Conservation (phyloP, 495 filamentous ascomycete species). For the Trichoderma virens region DNA sequence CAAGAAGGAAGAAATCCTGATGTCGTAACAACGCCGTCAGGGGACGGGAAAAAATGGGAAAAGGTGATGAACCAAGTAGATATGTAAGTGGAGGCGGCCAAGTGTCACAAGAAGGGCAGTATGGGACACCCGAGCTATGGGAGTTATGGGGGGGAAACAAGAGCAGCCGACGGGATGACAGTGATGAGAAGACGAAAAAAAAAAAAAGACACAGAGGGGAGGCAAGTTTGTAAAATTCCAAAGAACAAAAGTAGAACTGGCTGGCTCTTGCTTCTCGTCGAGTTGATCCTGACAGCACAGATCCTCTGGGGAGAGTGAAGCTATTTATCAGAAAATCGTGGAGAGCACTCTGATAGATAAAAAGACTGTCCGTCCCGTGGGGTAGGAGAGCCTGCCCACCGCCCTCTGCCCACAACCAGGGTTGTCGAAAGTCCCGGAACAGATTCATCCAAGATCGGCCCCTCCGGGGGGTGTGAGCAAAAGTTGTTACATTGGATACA, state of each 20-base stretch:
- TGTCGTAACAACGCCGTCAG: not conserved
- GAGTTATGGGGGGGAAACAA: slow-evolving; percentile 5
- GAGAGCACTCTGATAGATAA: not conserved
- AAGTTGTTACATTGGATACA: not conserved
- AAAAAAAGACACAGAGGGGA: not conserved
- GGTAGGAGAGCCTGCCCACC: not conserved
- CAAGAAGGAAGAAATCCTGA: not conserved
- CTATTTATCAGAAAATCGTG: not conserved
- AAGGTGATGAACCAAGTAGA: not conserved
- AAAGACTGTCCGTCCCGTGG: not conserved
- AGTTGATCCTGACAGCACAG: not conserved
- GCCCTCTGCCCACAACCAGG: not conserved
- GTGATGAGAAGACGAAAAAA: not conserved
- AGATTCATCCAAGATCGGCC: slow-evolving; percentile 3
- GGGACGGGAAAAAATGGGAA: not conserved
- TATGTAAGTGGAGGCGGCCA: slow-evolving; percentile 4
- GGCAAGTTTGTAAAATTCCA: not conserved
- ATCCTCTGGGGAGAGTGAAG: not conserved
- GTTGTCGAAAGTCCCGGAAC: not conserved
- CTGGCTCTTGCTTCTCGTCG: not conserved
- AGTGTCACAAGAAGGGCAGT: slow-evolving; percentile 6
- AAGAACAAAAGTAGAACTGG: not conserved
- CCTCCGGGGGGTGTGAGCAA: not conserved
- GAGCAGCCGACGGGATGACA: slow-evolving; percentile 2
- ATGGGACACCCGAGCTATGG: slow-evolving; percentile 4